These are phyloP conservation scores for Graphilbum sp. DNA, from an alignment of 2,329 filamentous ascomycete genomes.

Conservation along the genomic window DNA sequence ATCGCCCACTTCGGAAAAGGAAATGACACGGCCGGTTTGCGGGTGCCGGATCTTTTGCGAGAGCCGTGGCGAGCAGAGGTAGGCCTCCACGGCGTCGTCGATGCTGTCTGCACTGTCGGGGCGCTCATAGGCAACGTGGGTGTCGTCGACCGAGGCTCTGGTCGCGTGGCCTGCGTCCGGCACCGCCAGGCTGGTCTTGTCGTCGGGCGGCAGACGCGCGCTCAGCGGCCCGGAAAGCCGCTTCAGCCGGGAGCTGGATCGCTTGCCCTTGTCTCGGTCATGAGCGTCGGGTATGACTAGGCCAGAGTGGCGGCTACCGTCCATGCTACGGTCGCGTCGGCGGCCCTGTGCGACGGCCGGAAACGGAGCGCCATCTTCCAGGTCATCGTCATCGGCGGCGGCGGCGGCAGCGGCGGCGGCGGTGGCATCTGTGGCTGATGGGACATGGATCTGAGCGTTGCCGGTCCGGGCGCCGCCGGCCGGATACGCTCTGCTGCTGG, in stretches of 20 bases:
- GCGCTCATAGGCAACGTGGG: constrained; percentile 45
- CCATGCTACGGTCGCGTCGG: constrained; percentile 29
- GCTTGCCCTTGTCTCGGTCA: constrained; percentile 31
- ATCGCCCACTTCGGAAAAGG: constrained; percentile 93
- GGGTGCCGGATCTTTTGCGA: constrained; percentile 81
- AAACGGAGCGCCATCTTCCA: constrained; percentile 52
- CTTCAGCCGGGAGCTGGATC: constrained; percentile 41
- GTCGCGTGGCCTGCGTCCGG: constrained; percentile 18
- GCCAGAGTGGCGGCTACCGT: constrained; percentile 30
- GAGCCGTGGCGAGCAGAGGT: constrained; percentile 65
- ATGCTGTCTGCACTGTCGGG: constrained; percentile 72
- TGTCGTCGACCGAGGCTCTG: constrained; percentile 5
- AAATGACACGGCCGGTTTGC: constrained; percentile 72
- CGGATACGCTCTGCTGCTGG: no score
- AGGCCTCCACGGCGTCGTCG: constrained; percentile 73
- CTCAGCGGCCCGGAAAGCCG: constrained; percentile 34
- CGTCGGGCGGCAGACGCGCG: constrained; percentile 23
- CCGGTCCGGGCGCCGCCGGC: no score
- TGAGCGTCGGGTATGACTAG: no score
- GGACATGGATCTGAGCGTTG: no score
- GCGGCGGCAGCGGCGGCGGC: background rate
- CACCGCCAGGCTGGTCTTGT: constrained; percentile 11
- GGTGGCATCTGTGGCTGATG: no score
- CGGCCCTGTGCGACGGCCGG: constrained; percentile 49
- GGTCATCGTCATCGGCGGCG: constrained; percentile 14